Percentiles rank a stretch among this genome's conserved stretches.
Evolutionary conservation across 495 filamentous ascomycete genomes (phyloP).

Genomic region (Penicillium psychrofluorescens): DNA sequence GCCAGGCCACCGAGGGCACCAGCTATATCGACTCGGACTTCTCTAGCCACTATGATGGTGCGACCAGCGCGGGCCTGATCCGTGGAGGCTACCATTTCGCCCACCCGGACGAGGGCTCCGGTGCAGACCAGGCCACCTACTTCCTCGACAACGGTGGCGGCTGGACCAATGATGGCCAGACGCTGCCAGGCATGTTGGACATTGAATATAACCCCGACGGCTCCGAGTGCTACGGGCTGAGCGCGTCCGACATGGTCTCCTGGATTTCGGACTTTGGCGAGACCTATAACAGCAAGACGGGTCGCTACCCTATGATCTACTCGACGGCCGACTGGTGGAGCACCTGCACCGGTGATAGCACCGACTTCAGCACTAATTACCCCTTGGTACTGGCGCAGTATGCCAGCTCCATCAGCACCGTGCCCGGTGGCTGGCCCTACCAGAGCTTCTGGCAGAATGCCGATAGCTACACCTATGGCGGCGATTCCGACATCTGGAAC

Average conservation of each 20-base stretch:
- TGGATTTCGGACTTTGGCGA: slow-evolving; percentile 57
- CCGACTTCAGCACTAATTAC: slow-evolving; percentile 41
- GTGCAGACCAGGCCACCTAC: slow-evolving; percentile 48
- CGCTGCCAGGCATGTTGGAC: slow-evolving; percentile 62
- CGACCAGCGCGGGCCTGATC: slow-evolving; percentile 48
- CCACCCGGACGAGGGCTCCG: slow-evolving; percentile 40
- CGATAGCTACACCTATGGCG: slow-evolving; percentile 21
- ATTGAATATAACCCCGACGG: slow-evolving; percentile 47
- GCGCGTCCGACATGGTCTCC: slow-evolving; percentile 42
- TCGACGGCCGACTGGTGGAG: slow-evolving; percentile 56
- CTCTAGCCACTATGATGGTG: slow-evolving; percentile 46
- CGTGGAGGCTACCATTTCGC: slow-evolving; percentile 62
- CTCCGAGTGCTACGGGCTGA: slow-evolving; percentile 46
- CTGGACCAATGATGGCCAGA: slow-evolving; percentile 54
- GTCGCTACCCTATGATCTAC: slow-evolving; percentile 54
- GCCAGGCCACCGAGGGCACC: slow-evolving; percentile 54
- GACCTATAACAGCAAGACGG: slow-evolving; percentile 43
- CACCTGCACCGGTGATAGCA: slow-evolving; percentile 51
- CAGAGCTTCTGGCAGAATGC: slow-evolving; percentile 55
- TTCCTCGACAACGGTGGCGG: slow-evolving; percentile 57
- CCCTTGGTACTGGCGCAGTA: slow-evolving; percentile 55
- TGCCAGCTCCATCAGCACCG: slow-evolving; percentile 35
- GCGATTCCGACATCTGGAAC: slow-evolving; percentile 23
- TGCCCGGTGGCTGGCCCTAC: slow-evolving; percentile 52
- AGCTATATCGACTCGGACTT: slow-evolving; percentile 46